Evolutionary conservation across 306 rosid species (phyloP), one percentile per base, ranked within the genome.

Genomic region (Vigna mungo): DNA sequence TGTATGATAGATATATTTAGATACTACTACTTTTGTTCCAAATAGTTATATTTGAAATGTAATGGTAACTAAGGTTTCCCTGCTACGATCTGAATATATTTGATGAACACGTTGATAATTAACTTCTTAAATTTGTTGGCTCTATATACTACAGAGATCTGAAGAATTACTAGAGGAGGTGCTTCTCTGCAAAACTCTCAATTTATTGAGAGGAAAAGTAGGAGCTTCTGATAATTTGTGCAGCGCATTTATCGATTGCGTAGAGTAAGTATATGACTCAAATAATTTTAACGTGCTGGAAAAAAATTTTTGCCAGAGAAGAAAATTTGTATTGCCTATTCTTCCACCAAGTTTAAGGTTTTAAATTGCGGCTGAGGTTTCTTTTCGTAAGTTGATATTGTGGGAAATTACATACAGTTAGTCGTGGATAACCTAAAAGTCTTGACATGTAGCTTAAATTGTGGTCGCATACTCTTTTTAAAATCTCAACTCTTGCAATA

Each of bases 81-180:
- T 64, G 61, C 55, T 32, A 23, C 5, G 34, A 13, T 63, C 32
- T 30, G 58, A 58, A 36, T 74, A 36, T 74, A 73, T 73, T 61
- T 71, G 58, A 68, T 71, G 76, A 10, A 17, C 59, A 77, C 63
- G 47, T 54, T 69, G 63, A 52, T 51, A 52, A 49, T 3, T 30
- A 54, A 39, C 71, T 75, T 51, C 43, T 60, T 51, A 78, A 61
- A 51, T 49, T 68, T 52, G 62, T 74, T 49, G 43, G 36, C 41
- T 83, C 54, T 62, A 43, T 72, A 65, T 84, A 71, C 68, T 67
- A 62, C 90, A 92, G 99, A 89, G 72, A 86, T 89, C 99, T 68
- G 93, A 81, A 74, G 97, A 95, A 78, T 68, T 95, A 88, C 90
- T 92, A 11, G 97, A 92, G 83, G 97, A 95, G 89, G 97, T 88